These are phyloP conservation scores for Ophiognomonia clavigignenti-juglandacearum DNA, from an alignment of 2,329 filamentous ascomycete species.

Conservation along the genomic window DNA sequence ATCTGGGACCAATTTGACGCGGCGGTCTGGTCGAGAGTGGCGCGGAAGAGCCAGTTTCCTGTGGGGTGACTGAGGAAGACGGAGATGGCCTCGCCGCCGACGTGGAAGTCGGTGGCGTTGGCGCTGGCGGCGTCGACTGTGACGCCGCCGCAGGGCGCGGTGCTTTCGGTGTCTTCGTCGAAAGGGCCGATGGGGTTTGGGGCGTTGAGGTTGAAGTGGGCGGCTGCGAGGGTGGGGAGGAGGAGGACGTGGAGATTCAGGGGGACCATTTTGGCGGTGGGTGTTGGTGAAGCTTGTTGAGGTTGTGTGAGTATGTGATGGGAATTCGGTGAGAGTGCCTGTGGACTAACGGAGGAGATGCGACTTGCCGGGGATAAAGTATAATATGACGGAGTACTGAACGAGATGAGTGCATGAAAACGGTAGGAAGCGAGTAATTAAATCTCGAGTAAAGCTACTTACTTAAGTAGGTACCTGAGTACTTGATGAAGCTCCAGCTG, in stretches of 20 bases:
- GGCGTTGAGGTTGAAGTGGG: slow-evolving; percentile 51
- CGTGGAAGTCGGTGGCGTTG: slow-evolving; percentile 47
- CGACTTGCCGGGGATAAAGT: too few relatives aligned
- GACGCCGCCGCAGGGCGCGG: slow-evolving; percentile 51
- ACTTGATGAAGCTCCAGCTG: too few relatives aligned
- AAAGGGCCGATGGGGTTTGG: slow-evolving; percentile 43
- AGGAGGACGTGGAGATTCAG: slow-evolving; percentile 33
- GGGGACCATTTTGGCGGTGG: slow-evolving; percentile 30
- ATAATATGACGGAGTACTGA: too few relatives aligned
- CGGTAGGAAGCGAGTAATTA: too few relatives aligned
- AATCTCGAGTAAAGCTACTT: too few relatives aligned
- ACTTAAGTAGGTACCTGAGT: too few relatives aligned
- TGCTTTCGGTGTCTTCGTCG: slow-evolving; percentile 39
- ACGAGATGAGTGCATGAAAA: too few relatives aligned
- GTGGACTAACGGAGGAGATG: too few relatives aligned
- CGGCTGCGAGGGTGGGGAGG: slow-evolving; percentile 36
- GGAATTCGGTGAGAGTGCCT: too few relatives aligned
- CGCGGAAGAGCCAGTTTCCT: slow-evolving; percentile 53
- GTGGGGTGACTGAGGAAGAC: slow-evolving; percentile 45
- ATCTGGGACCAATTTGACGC: slow-evolving; percentile 49
- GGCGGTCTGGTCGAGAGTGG: slow-evolving; percentile 45
- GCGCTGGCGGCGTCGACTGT: slow-evolving; percentile 35
- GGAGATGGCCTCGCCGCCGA: slow-evolving; percentile 50
- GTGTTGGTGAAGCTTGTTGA: not conserved
- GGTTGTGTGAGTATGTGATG: not conserved